phyloP scores from a whole-genome alignment of 176 grass and related monocot genomes.

The Triticum dicoccoides region DNA sequence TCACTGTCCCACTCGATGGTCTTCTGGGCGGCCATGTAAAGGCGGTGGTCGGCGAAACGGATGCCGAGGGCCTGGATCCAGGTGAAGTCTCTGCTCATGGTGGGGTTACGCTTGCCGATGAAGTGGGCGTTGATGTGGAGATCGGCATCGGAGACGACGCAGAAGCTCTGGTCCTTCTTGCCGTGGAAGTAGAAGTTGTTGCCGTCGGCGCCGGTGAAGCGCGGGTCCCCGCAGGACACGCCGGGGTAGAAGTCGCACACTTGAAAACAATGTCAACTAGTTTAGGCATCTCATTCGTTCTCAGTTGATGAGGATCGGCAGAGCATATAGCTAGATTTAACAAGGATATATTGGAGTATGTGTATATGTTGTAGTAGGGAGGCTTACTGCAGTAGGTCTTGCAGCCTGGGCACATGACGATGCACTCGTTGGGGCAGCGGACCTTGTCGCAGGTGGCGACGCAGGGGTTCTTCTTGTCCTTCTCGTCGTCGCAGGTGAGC shows the following conservation, averaged over 20 bases:
- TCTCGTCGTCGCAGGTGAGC: background rate
- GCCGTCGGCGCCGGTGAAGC: conserved; percentile 37
- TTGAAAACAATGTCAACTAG: background rate
- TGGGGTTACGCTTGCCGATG: conserved; percentile 50
- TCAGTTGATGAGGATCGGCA: too few relatives aligned
- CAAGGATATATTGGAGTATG: too few relatives aligned
- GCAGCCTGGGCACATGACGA: conserved; percentile 52
- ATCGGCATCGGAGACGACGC: conserved; percentile 25
- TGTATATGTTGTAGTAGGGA: too few relatives aligned
- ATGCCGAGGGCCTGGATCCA: conserved; percentile 66
- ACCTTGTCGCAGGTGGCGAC: background rate
- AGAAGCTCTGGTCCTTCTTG: conserved; percentile 31
- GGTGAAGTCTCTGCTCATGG: conserved; percentile 47
- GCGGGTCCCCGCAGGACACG: conserved; percentile 22
- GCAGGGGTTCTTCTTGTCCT: background rate
- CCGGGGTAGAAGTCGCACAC: conserved; percentile 32
- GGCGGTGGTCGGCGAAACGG: conserved; percentile 26
- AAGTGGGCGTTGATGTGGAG: conserved; percentile 66
- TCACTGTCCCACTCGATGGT: background rate
- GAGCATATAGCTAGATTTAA: too few relatives aligned
- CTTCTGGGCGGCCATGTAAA: background rate
- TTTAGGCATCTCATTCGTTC: too few relatives aligned
- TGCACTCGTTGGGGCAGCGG: conserved; percentile 49
- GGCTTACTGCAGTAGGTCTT: conserved; percentile 48
- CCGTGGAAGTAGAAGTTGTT: conserved; percentile 41